Evolutionary conservation across 768 basidiomycete species (phyloP).

Genomic region (Leucocoprinus sp.): DNA sequence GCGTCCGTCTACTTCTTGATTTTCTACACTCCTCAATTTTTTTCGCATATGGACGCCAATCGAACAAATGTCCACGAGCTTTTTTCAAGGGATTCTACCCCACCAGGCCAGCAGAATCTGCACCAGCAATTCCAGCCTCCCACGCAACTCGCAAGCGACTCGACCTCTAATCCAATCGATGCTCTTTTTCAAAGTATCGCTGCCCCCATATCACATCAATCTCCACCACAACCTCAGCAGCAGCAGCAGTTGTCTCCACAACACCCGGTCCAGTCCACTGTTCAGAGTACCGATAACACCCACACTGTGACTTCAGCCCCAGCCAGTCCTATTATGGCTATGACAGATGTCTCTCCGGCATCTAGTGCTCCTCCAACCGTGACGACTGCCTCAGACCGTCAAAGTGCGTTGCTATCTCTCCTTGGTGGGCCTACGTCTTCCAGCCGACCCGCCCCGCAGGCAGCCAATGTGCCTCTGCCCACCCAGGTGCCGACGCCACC

Average conservation of each 20-base stretch:
- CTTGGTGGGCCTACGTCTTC: conserved; percentile 38
- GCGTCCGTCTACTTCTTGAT: neutral
- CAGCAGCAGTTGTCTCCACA: conserved; percentile 19
- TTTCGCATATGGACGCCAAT: conserved; percentile 20
- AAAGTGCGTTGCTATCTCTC: conserved; percentile 68
- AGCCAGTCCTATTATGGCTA: conserved; percentile 34
- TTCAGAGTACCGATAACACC: conserved; percentile 16
- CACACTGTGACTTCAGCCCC: conserved; percentile 26
- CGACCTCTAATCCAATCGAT: conserved; percentile 56
- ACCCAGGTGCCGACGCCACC: conserved; percentile 64
- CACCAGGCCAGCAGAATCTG: conserved; percentile 28
- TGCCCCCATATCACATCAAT: conserved; percentile 29
- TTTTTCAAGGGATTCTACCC: conserved; percentile 48
- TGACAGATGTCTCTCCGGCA: conserved; percentile 35
- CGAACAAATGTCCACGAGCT: conserved; percentile 39
- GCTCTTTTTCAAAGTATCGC: conserved; percentile 56
- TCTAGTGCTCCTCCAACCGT: conserved; percentile 34
- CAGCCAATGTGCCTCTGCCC: conserved; percentile 11
- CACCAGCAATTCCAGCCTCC: conserved; percentile 12
- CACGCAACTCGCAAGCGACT: conserved; percentile 31
- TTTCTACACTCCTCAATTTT: conserved; percentile 5
- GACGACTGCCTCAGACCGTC: conserved; percentile 49
- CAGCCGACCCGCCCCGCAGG: conserved; percentile 12
- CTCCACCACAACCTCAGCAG: conserved; percentile 11
- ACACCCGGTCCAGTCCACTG: conserved; percentile 12